These are phyloP conservation scores for Mrakia gelida DNA, from an alignment of 768 basidiomycete genomes.

Conservation along the genomic window DNA sequence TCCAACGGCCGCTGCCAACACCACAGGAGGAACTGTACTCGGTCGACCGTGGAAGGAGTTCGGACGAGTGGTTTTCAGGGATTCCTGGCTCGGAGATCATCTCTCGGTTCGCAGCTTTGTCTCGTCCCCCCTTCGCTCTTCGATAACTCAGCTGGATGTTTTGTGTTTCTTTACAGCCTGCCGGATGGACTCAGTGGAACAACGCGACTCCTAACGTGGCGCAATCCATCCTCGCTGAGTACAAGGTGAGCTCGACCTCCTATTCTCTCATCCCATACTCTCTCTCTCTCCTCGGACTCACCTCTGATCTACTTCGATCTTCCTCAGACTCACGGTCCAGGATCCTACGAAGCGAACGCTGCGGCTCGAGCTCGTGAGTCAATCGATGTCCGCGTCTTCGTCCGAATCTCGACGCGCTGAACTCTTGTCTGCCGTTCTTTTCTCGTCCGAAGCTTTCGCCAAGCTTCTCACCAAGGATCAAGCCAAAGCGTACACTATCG, in stretches of 20 bases:
- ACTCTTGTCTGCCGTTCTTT: too few relatives aligned
- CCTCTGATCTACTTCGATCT: too few relatives aligned
- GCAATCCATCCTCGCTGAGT: neutral
- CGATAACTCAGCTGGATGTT: too few relatives aligned
- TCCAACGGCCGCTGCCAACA: neutral
- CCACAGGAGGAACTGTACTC: neutral
- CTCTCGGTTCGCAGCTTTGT: neutral
- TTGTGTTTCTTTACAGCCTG: neutral
- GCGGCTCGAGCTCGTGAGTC: constrained; percentile 1
- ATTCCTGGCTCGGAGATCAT: neutral
- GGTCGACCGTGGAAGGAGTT: constrained; percentile 19
- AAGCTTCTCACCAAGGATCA: neutral
- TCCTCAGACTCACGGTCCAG: constrained; percentile 8
- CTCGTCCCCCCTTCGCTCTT: too few relatives aligned
- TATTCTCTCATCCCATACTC: neutral
- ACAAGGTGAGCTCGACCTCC: neutral
- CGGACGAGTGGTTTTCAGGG: neutral
- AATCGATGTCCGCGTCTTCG: too few relatives aligned
- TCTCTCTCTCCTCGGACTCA: neutral
- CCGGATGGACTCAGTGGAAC: constrained; percentile 13
- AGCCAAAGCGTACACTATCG: constrained; percentile 9
- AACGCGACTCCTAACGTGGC: constrained; percentile 3
- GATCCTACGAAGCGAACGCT: constrained; percentile 2
- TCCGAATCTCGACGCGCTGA: neutral
- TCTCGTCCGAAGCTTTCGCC: neutral